Conservation (phyloP, 2,329 filamentous ascomycete genomes). For the Xylariales sp. region DNA sequence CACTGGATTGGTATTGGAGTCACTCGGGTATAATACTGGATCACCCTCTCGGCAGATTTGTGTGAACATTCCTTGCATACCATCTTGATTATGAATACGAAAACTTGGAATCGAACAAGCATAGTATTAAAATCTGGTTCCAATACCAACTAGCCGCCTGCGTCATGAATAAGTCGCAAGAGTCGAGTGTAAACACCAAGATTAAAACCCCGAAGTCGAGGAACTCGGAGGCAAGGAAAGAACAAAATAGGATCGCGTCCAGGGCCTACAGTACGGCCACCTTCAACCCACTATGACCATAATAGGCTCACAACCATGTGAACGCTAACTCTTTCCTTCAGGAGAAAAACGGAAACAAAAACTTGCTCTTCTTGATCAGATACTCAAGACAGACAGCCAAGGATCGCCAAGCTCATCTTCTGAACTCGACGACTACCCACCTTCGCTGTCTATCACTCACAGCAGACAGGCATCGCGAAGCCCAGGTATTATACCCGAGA, state of each 20-base stretch:
- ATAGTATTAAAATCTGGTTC: no score
- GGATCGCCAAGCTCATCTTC: not conserved
- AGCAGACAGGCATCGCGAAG: slow-evolving; percentile 3
- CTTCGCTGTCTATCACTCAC: not conserved
- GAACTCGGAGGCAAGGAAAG: slow-evolving; percentile 5
- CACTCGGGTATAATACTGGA: no score
- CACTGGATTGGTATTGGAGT: no score
- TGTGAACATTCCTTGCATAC: no score
- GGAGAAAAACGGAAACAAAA: slow-evolving; percentile 8
- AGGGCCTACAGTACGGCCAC: slow-evolving; percentile 4
- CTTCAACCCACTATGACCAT: not conserved
- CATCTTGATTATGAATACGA: no score
- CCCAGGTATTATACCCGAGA: not conserved
- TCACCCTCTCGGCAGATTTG: no score
- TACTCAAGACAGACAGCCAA: slow-evolving; percentile 1
- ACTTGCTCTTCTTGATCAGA: slow-evolving; percentile 4
- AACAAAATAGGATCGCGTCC: slow-evolving; percentile 6
- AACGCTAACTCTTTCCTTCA: not conserved
- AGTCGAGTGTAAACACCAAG: not conserved
- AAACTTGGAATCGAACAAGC: no score
- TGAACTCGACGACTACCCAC: not conserved
- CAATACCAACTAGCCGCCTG: no score
- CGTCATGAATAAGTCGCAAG: not conserved
- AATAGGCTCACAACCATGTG: no score
- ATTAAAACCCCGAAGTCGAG: slow-evolving; percentile 2